Conservation (phyloP, 176 grass and related monocot genomes). For the Oryza punctata region DNA sequence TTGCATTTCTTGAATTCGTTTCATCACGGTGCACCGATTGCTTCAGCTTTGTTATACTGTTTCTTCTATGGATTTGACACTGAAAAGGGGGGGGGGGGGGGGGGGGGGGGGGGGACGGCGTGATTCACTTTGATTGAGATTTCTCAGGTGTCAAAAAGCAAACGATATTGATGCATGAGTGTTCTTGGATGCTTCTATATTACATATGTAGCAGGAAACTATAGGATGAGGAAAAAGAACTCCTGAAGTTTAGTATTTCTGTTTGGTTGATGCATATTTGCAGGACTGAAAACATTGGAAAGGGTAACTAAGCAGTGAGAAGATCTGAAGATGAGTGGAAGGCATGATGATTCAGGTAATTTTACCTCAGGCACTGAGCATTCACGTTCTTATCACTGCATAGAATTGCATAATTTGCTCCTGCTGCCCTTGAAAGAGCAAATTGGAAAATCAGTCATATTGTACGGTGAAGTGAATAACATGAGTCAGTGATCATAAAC, state of each 20-base stretch:
- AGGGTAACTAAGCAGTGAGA: background rate
- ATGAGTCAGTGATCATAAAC: background rate
- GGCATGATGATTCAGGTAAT: background rate
- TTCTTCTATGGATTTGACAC: background rate
- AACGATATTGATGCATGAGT: background rate
- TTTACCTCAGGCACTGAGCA: background rate
- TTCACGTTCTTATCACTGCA: background rate
- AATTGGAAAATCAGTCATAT: background rate
- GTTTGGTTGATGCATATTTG: conserved; percentile 3
- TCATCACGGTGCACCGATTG: background rate
- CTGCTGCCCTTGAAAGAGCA: background rate
- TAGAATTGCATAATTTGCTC: background rate
- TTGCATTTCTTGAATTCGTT: background rate
- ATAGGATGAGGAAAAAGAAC: background rate
- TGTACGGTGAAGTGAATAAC: background rate
- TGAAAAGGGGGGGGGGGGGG: no score
- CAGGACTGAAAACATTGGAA: conserved; percentile 4
- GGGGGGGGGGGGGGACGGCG: no score
- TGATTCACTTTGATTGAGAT: background rate
- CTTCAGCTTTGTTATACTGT: background rate
- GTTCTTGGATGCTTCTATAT: background rate
- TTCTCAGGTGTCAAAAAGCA: background rate
- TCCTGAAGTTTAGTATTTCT: background rate
- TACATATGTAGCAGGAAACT: background rate
- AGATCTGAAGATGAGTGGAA: conserved; percentile 36